These are phyloP conservation scores for Neurospora hispaniola DNA, from an alignment of 495 filamentous ascomycete genomes.

Conservation along the genomic window DNA sequence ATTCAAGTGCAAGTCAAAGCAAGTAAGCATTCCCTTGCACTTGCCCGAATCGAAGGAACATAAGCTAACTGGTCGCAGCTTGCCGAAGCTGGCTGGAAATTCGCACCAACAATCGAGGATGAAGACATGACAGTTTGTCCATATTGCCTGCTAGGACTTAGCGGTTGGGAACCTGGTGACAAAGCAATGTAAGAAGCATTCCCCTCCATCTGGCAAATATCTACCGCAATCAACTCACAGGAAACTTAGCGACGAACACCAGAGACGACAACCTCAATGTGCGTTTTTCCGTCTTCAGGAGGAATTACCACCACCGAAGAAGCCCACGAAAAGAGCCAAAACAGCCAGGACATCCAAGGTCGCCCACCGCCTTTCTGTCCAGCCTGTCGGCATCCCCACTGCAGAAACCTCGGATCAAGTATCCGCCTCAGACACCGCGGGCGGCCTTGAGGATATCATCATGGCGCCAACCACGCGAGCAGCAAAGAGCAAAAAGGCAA, in stretches of 20 bases:
- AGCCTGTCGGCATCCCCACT: slow-evolving; percentile 50
- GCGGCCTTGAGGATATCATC: slow-evolving; percentile 58
- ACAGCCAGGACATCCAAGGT: slow-evolving; percentile 51
- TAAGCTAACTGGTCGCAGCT: slow-evolving; percentile 46
- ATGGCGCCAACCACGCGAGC: slow-evolving; percentile 48
- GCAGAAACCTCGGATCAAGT: slow-evolving; percentile 40
- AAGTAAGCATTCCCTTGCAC: slow-evolving; percentile 42
- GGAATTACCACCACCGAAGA: slow-evolving; percentile 36
- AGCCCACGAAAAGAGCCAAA: slow-evolving; percentile 39
- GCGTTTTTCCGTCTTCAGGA: slow-evolving; percentile 59
- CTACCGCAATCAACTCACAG: slow-evolving; percentile 12
- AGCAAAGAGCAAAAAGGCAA: slow-evolving; percentile 26
- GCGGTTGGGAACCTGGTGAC: slow-evolving; percentile 88
- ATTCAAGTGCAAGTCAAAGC: slow-evolving; percentile 77
- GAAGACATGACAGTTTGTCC: slow-evolving; percentile 79
- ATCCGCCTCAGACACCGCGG: slow-evolving; percentile 38
- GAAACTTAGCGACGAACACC: slow-evolving; percentile 65
- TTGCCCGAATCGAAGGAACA: neutral
- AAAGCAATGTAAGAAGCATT: slow-evolving; percentile 60
- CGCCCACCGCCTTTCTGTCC: slow-evolving; percentile 55
- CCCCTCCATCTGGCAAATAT: slow-evolving; percentile 8
- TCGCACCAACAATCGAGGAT: slow-evolving; percentile 68
- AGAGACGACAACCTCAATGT: slow-evolving; percentile 65
- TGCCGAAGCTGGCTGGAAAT: slow-evolving; percentile 86
- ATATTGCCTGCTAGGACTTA: slow-evolving; percentile 76